phyloP scores from a whole-genome alignment of 306 rosid genomes.

The Biancaea sappan region DNA sequence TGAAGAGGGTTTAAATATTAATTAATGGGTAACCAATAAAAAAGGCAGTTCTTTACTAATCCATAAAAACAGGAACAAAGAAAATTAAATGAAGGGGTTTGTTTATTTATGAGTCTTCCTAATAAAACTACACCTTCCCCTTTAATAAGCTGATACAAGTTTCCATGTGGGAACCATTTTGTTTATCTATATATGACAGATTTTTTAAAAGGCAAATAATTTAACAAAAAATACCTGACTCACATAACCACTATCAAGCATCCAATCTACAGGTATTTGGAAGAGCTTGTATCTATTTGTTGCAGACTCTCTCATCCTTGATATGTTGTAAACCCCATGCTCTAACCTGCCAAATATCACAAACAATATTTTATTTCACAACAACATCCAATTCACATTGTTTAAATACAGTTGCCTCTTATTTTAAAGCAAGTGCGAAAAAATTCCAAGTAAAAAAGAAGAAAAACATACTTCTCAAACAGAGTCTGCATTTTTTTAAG shows the following conservation, averaged over 20 bases:
- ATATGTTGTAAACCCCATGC: constrained; percentile 84
- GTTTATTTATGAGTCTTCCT: not conserved
- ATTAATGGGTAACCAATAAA: constrained; percentile 7
- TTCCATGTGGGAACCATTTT: constrained; percentile 8
- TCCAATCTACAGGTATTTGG: constrained; percentile 92
- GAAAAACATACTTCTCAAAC: constrained; percentile 67
- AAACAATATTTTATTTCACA: not conserved
- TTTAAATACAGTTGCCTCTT: not conserved
- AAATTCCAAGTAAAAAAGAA: not conserved
- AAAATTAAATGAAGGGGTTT: not conserved
- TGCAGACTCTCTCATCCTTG: constrained; percentile 88
- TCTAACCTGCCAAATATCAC: constrained; percentile 70
- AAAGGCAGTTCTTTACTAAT: too few relatives aligned
- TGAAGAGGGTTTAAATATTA: not conserved
- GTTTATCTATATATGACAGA: too few relatives aligned
- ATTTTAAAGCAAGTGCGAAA: constrained; percentile 1
- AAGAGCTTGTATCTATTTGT: constrained; percentile 74
- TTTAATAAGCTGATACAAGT: not conserved
- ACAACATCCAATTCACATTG: not conserved
- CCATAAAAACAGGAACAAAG: not conserved
- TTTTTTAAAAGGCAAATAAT: too few relatives aligned
- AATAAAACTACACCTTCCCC: too few relatives aligned
- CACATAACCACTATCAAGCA: constrained; percentile 79
- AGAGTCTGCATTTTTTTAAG: constrained; percentile 96
- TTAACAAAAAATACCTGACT: constrained; percentile 83